phyloP scores from a whole-genome alignment of 148 eudicot genomes.

The Gaultheria prostrata region DNA sequence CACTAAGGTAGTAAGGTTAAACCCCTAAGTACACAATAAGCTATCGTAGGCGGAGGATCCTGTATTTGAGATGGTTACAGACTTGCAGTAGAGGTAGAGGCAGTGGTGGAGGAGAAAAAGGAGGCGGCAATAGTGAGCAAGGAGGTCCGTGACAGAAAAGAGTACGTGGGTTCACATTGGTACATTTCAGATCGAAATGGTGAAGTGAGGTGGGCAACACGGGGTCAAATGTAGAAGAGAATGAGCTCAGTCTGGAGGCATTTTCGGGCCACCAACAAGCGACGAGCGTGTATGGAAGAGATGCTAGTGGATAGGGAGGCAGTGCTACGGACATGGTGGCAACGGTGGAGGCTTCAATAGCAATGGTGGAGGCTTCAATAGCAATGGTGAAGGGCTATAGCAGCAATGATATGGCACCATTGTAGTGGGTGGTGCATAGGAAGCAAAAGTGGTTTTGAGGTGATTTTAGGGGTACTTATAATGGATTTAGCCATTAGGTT shows the following conservation, averaged over 20 bases:
- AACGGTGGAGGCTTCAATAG: background rate
- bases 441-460: background rate
- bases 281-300: background rate
- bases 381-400: background rate
- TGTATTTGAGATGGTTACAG: background rate
- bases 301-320: background rate
- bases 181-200: background rate
- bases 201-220: background rate
- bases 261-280: background rate
- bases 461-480: too few species aligned
- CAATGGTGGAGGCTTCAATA: background rate
- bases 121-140: background rate
- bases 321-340: background rate
- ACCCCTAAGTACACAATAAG: background rate
- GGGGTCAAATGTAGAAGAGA: background rate
- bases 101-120: background rate
- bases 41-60: background rate
- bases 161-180: background rate
- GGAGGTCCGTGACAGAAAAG: background rate
- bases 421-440: background rate
- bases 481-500: background rate
- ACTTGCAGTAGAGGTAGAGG: background rate
- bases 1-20: background rate
- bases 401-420: background rate
- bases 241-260: background rate